Evolutionary conservation across 1,284 basidiomycete species (phyloP), one percentile per base, ranked within the genome.

Genomic region (Schizophyllum commune): DNA sequence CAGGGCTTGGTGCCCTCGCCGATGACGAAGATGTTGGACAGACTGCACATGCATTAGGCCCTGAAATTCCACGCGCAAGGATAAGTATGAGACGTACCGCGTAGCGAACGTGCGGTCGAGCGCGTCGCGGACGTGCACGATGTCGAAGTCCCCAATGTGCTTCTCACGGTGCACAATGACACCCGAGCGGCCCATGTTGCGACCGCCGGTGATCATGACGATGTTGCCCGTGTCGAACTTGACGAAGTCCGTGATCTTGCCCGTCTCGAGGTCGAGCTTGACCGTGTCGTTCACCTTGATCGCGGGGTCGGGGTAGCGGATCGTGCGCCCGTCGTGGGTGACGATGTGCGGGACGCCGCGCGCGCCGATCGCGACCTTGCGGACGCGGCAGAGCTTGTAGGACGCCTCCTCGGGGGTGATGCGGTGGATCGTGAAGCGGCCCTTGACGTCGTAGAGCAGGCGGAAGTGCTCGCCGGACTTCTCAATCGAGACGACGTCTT

Each of bases 401-500:
- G 84, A 80, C 59, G 96, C 94, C 80, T 99, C 96, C 81, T 99
- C 97, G 59, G 92, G 85, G 67, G 95, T 96, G 86, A 99, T 99
- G 73, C 97, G 94, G 86, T 99, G 96, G 78, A 99, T 96, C 67
- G 95, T 92, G 84, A 99, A 99, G 70, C 96, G 96, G 69, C 96
- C 95, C 85, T 99, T 99, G 79, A 98, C 88, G 75, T 99, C 97
- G 85, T 99, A 99, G 58, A 99, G 85, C 69, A 99, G 87, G 77
- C 96, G 96, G 91, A 99, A 99, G 84, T 98, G 91, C 81, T 99
- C 96, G 79, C 92, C 94, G 57, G 96, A 98, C 78, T 96, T 96
- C 80, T 99, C 97, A 69, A 99, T 94, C 63, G 94, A 88, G 75
- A 99, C 85, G 65, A 98, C 96, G 77, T 99, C 95, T 95, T 63